Percentiles rank a stretch among this genome's conserved stretches.
Conservation (phyloP, 768 basidiomycete genomes). For the Pleurotus sapidus region DNA sequence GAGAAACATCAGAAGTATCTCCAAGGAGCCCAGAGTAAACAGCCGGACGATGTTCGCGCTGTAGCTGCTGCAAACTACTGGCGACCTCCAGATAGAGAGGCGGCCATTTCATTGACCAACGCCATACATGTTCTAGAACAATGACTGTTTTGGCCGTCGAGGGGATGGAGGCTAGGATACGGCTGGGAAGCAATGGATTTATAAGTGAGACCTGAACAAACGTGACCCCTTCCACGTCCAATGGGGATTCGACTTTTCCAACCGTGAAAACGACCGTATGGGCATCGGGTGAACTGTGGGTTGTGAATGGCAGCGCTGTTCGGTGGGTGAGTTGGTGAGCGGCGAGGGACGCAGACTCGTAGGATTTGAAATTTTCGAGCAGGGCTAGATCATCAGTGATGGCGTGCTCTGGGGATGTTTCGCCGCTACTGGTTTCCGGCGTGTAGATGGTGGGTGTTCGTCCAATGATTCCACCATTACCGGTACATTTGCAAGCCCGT, state of each 20-base stretch:
- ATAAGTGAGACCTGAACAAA: slow-evolving; percentile 67
- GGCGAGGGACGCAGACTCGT: slow-evolving; percentile 65
- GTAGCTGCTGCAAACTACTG: slow-evolving; percentile 62
- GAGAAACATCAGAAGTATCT: slow-evolving; percentile 33
- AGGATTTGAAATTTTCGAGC: slow-evolving; percentile 46
- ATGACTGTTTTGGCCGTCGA: slow-evolving; percentile 62
- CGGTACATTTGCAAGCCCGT: slow-evolving; percentile 16
- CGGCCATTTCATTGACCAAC: slow-evolving; percentile 83
- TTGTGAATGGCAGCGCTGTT: slow-evolving; percentile 51
- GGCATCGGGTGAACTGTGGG: slow-evolving; percentile 52
- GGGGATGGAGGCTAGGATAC: slow-evolving; percentile 59
- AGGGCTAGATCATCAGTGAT: slow-evolving; percentile 21
- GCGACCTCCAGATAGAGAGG: slow-evolving; percentile 84
- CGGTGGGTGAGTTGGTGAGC: slow-evolving; percentile 63
- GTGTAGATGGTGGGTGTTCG: background rate
- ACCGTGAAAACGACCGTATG: slow-evolving; percentile 71
- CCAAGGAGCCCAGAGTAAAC: slow-evolving; percentile 68
- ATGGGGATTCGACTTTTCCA: slow-evolving; percentile 43
- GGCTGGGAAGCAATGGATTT: slow-evolving; percentile 64
- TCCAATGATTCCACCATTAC: background rate
- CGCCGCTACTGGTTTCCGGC: slow-evolving; percentile 1
- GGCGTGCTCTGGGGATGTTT: slow-evolving; percentile 7
- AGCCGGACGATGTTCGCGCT: slow-evolving; percentile 42
- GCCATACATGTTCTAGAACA: slow-evolving; percentile 77
- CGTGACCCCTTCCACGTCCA: slow-evolving; percentile 53